Evolutionary conservation across 257 asterid genomes (phyloP), one percentile per base, ranked within the genome.

Genomic region (Capsicum pubescens): DNA sequence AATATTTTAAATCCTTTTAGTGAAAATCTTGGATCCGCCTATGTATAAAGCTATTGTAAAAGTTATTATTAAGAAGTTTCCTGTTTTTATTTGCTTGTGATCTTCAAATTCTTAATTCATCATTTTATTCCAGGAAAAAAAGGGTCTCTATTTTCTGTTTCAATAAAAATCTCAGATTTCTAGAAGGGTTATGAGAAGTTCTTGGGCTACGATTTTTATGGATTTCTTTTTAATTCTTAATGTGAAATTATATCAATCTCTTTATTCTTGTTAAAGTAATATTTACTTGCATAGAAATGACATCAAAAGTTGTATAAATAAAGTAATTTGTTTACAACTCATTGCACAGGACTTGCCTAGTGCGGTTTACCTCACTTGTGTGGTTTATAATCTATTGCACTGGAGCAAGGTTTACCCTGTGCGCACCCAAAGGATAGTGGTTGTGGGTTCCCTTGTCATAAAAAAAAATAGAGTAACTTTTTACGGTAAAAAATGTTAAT

Each of bases 191-290:
- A 76, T 13, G 14, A 76, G 42, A 48, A 21, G 17, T 48, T 46
- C 4, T 15, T 48, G 7, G 12, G 44, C 11, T 72, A 19, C 1
- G 42, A 72, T 19, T 19, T 48, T 52, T n/a, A 5, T 46, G 10
- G 7, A 19, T 19, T 66, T 32, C 46, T 32, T 66, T 39, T 32
- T 66, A 3, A 13, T 32, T 66, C 72, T 66, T 13, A 48, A 74
- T 46, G 46, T 74, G 8, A 76, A 76, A 76, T 52, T 26, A 76
- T 55, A 76, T 52, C 63, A 54, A 76, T 21, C 63, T 52, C 48
- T 52, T 7, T 21, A 7, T 52, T 52, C 39, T 52, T 52, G 48
- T 52, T 52, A 76, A 7, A 15, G 17, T 3, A 76, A 76, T 21
- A 74, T 48, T 50, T 48, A 14, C n/a, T 19, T 76, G 44, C n/a